Base-by-base conservation (phyloP, 768 basidiomycete genomes). In the Fomitopsis serialis region DNA sequence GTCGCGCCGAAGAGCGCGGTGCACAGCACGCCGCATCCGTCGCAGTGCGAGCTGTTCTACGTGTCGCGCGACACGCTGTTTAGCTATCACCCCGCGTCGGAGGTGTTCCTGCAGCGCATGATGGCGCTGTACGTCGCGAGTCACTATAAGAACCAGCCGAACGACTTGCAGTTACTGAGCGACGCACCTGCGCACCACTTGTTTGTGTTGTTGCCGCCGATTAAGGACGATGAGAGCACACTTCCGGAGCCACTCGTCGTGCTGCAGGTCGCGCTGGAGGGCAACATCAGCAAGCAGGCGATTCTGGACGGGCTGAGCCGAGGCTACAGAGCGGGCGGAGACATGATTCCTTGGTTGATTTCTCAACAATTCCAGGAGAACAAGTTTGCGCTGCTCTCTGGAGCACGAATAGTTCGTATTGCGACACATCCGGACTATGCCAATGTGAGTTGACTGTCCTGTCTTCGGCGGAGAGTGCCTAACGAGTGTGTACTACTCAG, bases 141-240 rank as follows among this genome's bases (percentile, higher is more conserved):
- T 48, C 97, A 99, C 67, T 99, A 99, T 76, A 99, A 99, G 72
- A 99, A 98, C 69, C 92, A 95, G 64, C 97, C 97, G 19, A 98
- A 99, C 66, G 97, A 99, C 67, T 78, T 99, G n/a, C 96, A 98
- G 68, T 80, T 99, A 48, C 82, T 98, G 68, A 91, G 89, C 11
- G 97, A 99, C 62, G 97, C 97, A 0, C 97, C 97, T 0, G 95
- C 93, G 0, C 96, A 98, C 65, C 92, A 95, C 62, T 79, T 99
- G 13, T 99, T 98, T 59, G 97, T 99, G 1, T 80, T 99, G 0
- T 76, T 98, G 1, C 95, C 95, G 0, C 97, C 97, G 0, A 78
- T 98, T 46, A 85, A 88, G 63, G 89, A 94, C 52, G 89, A 95
- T 56, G 92, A 93, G 66, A 85, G 78, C n/a, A 80, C 85, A 46